Evolutionary conservation across 768 basidiomycete species (phyloP).

Genomic region (Trametes cingulata): DNA sequence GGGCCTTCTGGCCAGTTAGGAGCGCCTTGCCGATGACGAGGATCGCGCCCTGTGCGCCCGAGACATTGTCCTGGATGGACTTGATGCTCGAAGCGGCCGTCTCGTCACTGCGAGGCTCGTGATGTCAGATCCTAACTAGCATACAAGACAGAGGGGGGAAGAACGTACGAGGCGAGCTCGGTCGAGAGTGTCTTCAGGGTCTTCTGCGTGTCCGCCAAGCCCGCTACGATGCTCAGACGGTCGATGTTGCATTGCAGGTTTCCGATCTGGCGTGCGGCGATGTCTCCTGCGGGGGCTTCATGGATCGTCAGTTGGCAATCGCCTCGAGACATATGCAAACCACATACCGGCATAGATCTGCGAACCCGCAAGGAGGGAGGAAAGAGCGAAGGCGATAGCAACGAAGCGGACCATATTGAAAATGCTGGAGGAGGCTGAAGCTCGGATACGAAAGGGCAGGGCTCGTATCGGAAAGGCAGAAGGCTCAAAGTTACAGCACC

Average conservation of each 20-base stretch:
- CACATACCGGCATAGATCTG: slow-evolving; percentile 15
- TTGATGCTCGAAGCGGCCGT: slow-evolving; percentile 3
- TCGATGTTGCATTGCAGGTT: slow-evolving; percentile 36
- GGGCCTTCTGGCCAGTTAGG: slow-evolving; percentile 26
- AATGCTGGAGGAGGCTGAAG: neutral
- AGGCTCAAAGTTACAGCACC: neutral
- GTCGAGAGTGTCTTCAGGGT: slow-evolving; percentile 26
- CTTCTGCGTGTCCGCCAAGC: slow-evolving; percentile 23
- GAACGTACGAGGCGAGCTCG: slow-evolving; percentile 15
- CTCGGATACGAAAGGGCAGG: neutral
- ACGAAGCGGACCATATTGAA: slow-evolving; percentile 10
- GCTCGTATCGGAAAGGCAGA: neutral
- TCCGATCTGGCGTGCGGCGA: slow-evolving; percentile 32
- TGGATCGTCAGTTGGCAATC: too few relatives aligned
- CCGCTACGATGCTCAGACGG: slow-evolving; percentile 33
- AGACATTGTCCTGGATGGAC: slow-evolving; percentile 6
- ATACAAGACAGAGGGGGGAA: too few relatives aligned
- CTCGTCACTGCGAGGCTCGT: slow-evolving; percentile 1
- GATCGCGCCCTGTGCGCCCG: slow-evolving; percentile 22
- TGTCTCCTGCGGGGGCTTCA: slow-evolving; percentile 7
- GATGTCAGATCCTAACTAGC: too few relatives aligned
- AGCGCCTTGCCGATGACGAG: slow-evolving; percentile 27
- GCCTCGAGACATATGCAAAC: neutral
- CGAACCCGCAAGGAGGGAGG: slow-evolving; percentile 15
- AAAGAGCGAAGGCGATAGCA: slow-evolving; percentile 10